Evolutionary conservation across 805 yeast genomes (phyloP), one percentile per base, ranked within the genome.

Genomic region (Candida andamanensis): DNA sequence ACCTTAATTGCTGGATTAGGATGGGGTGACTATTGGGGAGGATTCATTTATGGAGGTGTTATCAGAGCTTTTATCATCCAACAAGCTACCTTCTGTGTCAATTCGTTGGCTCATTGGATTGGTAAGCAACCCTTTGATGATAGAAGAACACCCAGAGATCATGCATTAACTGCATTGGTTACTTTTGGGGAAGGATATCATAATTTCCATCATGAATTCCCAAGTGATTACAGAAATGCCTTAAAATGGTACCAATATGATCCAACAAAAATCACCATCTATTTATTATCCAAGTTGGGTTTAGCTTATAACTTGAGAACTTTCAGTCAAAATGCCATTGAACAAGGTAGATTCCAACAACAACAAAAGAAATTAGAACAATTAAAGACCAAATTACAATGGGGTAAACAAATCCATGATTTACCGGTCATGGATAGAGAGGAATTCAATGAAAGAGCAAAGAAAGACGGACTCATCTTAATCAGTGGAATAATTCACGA

Each of bases 171-270:
- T 30, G 92, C 92, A 4, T 63, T 83, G 38, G 86, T 82, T 37
- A 84, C 94, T 0, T 82, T 83, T 50, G 94, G 94, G 59, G 94
- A 84, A 63, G 94, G 94, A 42, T 82, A 83, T 69, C 92, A 84
- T 53, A 84, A 84, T 63, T 84, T 83, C 77, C 94, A 84, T 59
- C 94, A 84, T 57, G 94, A 83, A 67, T 84, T 83, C 72, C 92
- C 94, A 49, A 74, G 85, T 13, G 94, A 84, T 63, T 84, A 83
- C 72, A 76, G 94, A 73, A 83, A 83, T 54, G 92, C 92, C 13
- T 70, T 83, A 53, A 80, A 76, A 54, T 83, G 92, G 92, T 83
- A 78, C 67, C 90, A 83, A 69, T 83, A 77, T 53, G 94, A 84
- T 56, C 94, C 94, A 45, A 82, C 92, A 30, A 83, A 83, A 61